Evolutionary conservation across 805 yeast species (phyloP).

Genomic region (Myxozyma vanderwaltii): DNA sequence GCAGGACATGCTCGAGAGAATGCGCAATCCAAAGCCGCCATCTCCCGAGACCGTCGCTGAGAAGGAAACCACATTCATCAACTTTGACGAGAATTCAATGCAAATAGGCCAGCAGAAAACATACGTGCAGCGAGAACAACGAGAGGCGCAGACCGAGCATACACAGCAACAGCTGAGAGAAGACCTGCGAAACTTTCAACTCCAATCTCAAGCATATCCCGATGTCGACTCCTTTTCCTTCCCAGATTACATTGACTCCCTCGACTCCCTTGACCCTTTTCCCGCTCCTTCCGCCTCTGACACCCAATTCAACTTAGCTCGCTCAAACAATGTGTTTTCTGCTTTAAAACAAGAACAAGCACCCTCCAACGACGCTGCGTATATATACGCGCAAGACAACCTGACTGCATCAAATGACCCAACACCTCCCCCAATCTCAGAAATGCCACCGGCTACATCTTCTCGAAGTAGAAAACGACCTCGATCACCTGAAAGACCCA

Average conservation of each 20-base stretch:
- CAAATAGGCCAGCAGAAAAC: not conserved
- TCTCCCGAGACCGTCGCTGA: not conserved
- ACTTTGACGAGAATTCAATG: conserved; percentile 13
- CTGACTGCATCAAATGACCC: not conserved
- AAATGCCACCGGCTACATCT: not conserved
- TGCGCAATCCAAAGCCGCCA: conserved; percentile 6
- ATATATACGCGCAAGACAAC: not conserved
- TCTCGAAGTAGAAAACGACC: not conserved
- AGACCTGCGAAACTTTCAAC: not conserved
- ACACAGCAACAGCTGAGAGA: not conserved
- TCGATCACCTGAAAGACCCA: not conserved
- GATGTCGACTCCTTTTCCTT: not conserved
- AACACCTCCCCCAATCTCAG: not conserved
- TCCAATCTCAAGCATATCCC: not conserved
- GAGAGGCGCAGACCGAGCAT: too few relatives aligned
- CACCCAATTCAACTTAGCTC: not conserved
- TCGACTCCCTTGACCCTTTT: conserved; percentile 2
- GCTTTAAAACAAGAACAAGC: not conserved
- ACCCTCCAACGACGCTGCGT: not conserved
- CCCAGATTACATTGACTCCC: not conserved
- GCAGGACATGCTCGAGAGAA: conserved; percentile 19
- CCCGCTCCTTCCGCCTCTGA: not conserved
- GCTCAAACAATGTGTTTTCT: not conserved
- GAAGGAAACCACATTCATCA: not conserved
- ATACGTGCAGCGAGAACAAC: conserved; percentile 1